Base-by-base conservation (phyloP, 768 basidiomycete genomes). In the Favolaschia claudopus region DNA sequence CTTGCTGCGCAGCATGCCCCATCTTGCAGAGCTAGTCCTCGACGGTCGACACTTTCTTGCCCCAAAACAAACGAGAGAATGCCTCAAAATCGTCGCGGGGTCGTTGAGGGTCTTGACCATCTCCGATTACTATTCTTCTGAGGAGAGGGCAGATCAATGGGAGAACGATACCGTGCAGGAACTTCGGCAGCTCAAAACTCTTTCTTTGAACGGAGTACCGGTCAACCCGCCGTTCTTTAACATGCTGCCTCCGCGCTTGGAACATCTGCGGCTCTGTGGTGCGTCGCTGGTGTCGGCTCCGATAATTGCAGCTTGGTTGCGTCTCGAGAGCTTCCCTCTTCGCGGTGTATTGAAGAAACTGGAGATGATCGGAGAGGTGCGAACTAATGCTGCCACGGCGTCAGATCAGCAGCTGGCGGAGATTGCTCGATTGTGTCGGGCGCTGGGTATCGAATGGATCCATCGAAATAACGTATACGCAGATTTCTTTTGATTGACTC, bases 281-380 rank as follows among this genome's bases (percentile, higher is more conserved):
- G 4, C 14, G 14, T 29, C 49, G 13, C 31, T 57, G 19, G 2
- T 25, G 24, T 42, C 49, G 1, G 60, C 17, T 9, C 43, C 55
- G 2, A 44, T n/a, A 15, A 17, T 53, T 17, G 55, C 29, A 10
- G 20, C 13, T n/a, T 61, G 60, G 60, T 46, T 56, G 15, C 48
- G 50, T 22, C 56, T 38, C 27, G 15, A 37, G 14, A 7, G 3
- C 0, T 54, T 63, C 19, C 56, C 55, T 7, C 61, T 49, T 13
- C 55, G 37, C n/a, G 58, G 57, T 3, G 32, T 28, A 2, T 45
- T 64, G n/a, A 64, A 64, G 55, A 55, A 52, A 33, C 48, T 64
- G 3, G 36, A 50, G 25, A 15, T 57, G 1, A 25, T 52, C 15
- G 63, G 63, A 4, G 39, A 60, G 24, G 13, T 64, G 37, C 54